Base-by-base conservation (phyloP, 1,139 yeast species). In the Meyerozyma guilliermondii region DNA sequence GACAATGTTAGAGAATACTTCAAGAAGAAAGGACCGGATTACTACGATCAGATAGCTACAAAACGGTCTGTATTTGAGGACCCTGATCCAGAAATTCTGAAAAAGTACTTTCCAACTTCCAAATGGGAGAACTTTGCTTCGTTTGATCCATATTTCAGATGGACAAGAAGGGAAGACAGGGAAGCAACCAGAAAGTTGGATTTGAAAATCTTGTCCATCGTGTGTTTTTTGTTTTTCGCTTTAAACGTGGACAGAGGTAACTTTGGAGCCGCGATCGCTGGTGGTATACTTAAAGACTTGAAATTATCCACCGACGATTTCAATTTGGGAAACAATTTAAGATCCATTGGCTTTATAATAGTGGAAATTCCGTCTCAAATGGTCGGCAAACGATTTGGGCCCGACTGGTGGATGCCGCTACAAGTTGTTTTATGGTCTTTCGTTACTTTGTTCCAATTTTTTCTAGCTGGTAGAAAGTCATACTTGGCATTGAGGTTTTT, bases 291-390 rank as follows among this genome's bases (percentile, higher is more conserved):
- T 35, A 57, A 59, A 0, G 80, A 78, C 47, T 55, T 75, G 45
- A 50, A 58, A 2, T 49, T 78, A 49, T 66, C 71, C 18, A 74
- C 78, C 14, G 57, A 71, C 45, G 70, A 77, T 43, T 76, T 71
- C 56, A 78, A 78, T 51, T 51, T 60, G 27, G 81, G 79, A 5
- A 68, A 66, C 47, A 75, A 80, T 11, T 59, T 76, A 31, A 66
- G 67, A 43, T 60, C 67, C 41, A 59, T 71, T 8, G 60, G 74
- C 38, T 78, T 78, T 52, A 55, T 78, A 41, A 52, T 58, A 10
- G 73, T 79, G 9, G 83, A 78, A 54, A 57, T 78, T 14, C 83
- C 83, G 0, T 77, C 82, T 1, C 81, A 77, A 52, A 58, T 78
- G 50, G 50, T 78, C 14, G 71, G 80, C 7, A 78, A 78, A 51